Evolutionary conservation across 1,139 yeast genomes (phyloP).

Genomic region (Yamadazyma membranifaciens): DNA sequence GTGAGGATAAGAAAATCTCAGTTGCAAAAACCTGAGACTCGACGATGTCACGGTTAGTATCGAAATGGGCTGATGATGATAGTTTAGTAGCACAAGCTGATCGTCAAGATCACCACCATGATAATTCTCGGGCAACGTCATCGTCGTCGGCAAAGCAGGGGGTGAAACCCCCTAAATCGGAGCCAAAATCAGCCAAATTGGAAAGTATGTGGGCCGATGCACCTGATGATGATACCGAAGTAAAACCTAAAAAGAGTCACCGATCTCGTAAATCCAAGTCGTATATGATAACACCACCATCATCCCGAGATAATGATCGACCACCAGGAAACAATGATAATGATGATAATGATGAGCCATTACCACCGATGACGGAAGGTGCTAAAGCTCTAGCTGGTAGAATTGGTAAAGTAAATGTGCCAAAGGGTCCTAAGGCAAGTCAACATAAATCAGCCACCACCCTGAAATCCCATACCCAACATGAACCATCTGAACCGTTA

Average conservation of each 20-base stretch:
- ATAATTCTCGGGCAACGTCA: no score
- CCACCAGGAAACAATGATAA: background rate
- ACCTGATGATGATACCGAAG: constrained; percentile 2
- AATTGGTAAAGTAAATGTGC: constrained; percentile 14
- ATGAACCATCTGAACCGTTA: constrained; percentile 5
- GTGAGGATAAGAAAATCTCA: background rate
- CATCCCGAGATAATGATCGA: constrained; percentile 7
- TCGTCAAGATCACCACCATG: constrained; percentile 24
- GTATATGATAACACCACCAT: constrained; percentile 10
- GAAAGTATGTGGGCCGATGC: constrained; percentile 32
- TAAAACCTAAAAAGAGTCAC: background rate
- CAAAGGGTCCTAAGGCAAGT: no score
- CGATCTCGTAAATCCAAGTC: background rate
- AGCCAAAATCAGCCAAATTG: constrained; percentile 11
- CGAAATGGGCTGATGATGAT: constrained; percentile 40
- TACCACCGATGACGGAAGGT: constrained; percentile 26
- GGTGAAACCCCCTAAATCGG: no score
- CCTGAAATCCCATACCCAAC: background rate
- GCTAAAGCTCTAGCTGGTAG: constrained; percentile 28
- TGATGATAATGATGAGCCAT: constrained; percentile 14
- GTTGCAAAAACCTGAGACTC: background rate
- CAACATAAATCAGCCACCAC: no score
- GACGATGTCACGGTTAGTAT: constrained; percentile 32
- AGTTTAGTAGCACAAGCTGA: constrained; percentile 24
- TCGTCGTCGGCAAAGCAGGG: no score